Percentiles rank a stretch among this genome's conserved stretches.
These are phyloP conservation scores for Clitocybe nebularis DNA, from an alignment of 1,284 basidiomycete species.

Conservation along the genomic window DNA sequence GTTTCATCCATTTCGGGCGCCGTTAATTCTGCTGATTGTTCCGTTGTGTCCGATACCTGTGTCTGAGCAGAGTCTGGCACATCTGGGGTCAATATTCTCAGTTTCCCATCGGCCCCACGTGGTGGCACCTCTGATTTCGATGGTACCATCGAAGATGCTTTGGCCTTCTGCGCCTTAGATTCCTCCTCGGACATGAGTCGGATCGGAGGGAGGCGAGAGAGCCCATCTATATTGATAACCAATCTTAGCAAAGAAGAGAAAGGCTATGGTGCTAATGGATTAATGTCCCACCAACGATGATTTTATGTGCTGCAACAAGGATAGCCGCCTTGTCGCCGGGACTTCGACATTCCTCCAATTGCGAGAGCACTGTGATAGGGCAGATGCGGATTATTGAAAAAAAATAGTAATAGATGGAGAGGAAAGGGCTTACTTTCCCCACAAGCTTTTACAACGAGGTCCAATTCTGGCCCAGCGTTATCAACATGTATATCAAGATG, in stretches of 20 bases:
- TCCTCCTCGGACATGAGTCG: conserved; percentile 59
- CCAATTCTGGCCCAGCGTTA: conserved; percentile 52
- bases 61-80: conserved; percentile 2
- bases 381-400: conserved; percentile 4
- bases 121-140: conserved; percentile 16
- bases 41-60: conserved; percentile 1
- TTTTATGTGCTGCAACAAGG: conserved; percentile 79
- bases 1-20: background rate
- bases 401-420: conserved; percentile 11
- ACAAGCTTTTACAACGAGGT: conserved; percentile 65
- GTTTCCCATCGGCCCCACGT: conserved; percentile 14
- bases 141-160: conserved; percentile 15
- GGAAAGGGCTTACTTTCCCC: conserved; percentile 61
- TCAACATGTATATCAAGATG: conserved; percentile 81
- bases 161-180: conserved; percentile 31
- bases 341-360: conserved; percentile 61
- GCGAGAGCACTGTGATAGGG: conserved; percentile 54
- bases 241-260: background rate
- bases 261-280: too few species aligned
- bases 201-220: conserved; percentile 64
- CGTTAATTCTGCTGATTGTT: background rate
- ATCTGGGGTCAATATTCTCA: conserved; percentile 15
- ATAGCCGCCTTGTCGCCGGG: conserved; percentile 80
- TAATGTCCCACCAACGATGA: conserved; percentile 78
- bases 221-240: conserved; percentile 48